These are phyloP conservation scores for Melanogaster broomeanus DNA, from an alignment of 768 basidiomycete genomes.

Conservation along the genomic window DNA sequence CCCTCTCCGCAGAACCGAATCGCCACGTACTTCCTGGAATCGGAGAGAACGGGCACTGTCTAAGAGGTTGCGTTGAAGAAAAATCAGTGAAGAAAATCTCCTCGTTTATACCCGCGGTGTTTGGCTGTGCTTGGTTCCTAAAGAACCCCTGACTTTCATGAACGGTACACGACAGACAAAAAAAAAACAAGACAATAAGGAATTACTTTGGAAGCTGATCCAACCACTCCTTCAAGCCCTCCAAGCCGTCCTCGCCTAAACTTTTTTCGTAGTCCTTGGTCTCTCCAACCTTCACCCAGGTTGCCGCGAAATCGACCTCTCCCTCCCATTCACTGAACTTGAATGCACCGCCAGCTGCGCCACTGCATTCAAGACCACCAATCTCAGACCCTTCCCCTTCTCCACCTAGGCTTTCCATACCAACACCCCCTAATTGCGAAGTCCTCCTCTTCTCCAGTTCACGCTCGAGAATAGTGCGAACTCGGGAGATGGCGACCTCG, in stretches of 20 bases:
- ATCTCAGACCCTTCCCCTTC: constrained; percentile 66
- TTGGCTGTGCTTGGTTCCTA: constrained; percentile 28
- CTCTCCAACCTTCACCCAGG: constrained; percentile 44
- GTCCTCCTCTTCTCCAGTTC: constrained; percentile 78
- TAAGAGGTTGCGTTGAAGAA: constrained; percentile 56
- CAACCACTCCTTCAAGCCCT: constrained; percentile 50
- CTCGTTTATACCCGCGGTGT: constrained; percentile 21
- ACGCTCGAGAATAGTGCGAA: constrained; percentile 77
- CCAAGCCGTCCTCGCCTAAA: constrained; percentile 38
- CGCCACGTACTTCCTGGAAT: constrained; percentile 54
- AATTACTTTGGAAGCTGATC: constrained; percentile 39
- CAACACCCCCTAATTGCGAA: constrained; percentile 64
- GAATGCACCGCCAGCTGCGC: constrained; percentile 55
- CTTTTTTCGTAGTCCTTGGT: constrained; percentile 40
- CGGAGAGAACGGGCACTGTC: constrained; percentile 69
- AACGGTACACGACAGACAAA: too few relatives aligned
- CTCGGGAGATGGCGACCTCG: constrained; percentile 66
- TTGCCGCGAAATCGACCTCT: constrained; percentile 67
- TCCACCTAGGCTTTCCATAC: constrained; percentile 71
- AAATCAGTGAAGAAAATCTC: not conserved
- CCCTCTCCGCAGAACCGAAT: constrained; percentile 69
- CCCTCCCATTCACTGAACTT: constrained; percentile 84
- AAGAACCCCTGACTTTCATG: not conserved
- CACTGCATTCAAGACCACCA: constrained; percentile 74
- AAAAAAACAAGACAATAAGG: constrained; percentile 13